Percentiles rank a stretch among this genome's conserved stretches.
Evolutionary conservation across 1,139 yeast species (phyloP).

Genomic region (Kodamaea suecica): DNA sequence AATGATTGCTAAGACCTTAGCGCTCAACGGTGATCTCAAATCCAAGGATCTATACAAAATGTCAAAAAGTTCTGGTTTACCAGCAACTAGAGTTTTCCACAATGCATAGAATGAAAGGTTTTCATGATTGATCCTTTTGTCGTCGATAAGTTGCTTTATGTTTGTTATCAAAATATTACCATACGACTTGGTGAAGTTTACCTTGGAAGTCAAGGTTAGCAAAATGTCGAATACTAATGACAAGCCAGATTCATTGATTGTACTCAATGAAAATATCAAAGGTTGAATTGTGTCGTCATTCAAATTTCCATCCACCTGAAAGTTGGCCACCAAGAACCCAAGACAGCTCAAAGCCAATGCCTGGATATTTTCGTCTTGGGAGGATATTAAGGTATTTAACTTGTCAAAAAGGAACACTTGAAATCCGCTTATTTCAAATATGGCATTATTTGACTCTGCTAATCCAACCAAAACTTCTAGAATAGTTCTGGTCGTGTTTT

Average conservation of each 20-base stretch:
- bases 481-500: conserved; percentile 33
- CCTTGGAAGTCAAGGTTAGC: conserved; percentile 1
- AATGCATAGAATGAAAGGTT: conserved; percentile 6
- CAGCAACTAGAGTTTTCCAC: conserved; percentile 5
- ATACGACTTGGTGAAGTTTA: conserved; percentile 1
- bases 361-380: conserved; percentile 6
- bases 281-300: conserved; percentile 10
- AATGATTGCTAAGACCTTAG: conserved; percentile 43
- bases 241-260: conserved; percentile 3
- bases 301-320: background rate
- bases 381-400: conserved; percentile 13
- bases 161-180: conserved; percentile 1
- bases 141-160: conserved; percentile 3
- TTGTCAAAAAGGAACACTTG: conserved; percentile 11
- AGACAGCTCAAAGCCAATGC: conserved; percentile 24
- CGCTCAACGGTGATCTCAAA: conserved; percentile 22
- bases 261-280: conserved; percentile 18
- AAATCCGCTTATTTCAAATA: background rate
- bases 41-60: conserved; percentile 12
- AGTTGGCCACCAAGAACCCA: conserved; percentile 12
- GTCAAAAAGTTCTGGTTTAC: conserved; percentile 6
- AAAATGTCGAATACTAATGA: conserved; percentile 4
- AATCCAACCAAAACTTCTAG: conserved; percentile 28
- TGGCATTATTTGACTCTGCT: conserved; percentile 3
- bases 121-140: background rate